phyloP scores from a whole-genome alignment of 306 rosid genomes.

The Alnus glutinosa region DNA sequence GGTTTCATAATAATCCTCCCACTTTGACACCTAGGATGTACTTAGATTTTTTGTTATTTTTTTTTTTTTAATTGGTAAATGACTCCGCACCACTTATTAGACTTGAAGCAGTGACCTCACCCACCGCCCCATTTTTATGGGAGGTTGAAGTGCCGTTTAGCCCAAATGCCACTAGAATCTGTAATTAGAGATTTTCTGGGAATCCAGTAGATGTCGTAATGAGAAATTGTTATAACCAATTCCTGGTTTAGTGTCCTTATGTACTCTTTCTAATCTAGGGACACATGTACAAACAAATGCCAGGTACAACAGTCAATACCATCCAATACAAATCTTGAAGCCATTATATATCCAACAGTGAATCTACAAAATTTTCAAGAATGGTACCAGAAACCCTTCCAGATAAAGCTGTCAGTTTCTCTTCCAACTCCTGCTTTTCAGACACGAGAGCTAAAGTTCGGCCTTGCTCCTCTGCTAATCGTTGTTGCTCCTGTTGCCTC shows the following conservation, averaged over 20 bases:
- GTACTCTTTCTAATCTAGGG: not conserved
- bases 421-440: conserved; percentile 83
- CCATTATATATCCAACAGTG: conserved; percentile 6
- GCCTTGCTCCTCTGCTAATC: conserved; percentile 64
- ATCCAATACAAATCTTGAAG: conserved; percentile 13
- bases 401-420: conserved; percentile 58
- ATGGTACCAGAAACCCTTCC: conserved; percentile 58
- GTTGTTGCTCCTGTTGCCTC: conserved; percentile 85
- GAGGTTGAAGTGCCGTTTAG: not conserved
- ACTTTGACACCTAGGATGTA: not conserved
- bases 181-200: not conserved
- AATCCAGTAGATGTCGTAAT: not conserved
- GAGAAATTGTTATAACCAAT: not conserved
- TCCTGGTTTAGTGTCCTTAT: not conserved
- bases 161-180: not conserved
- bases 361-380: conserved; percentile 13
- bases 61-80: not conserved
- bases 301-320: not conserved
- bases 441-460: conserved; percentile 50
- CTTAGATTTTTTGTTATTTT: not conserved
- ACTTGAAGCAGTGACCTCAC: not conserved
- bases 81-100: not conserved
- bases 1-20: not conserved
- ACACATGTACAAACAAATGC: conserved; percentile 11
- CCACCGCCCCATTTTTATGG: not conserved